phyloP scores from a whole-genome alignment of 2,329 filamentous ascomycete species.

The Trichoderma polysporum region DNA sequence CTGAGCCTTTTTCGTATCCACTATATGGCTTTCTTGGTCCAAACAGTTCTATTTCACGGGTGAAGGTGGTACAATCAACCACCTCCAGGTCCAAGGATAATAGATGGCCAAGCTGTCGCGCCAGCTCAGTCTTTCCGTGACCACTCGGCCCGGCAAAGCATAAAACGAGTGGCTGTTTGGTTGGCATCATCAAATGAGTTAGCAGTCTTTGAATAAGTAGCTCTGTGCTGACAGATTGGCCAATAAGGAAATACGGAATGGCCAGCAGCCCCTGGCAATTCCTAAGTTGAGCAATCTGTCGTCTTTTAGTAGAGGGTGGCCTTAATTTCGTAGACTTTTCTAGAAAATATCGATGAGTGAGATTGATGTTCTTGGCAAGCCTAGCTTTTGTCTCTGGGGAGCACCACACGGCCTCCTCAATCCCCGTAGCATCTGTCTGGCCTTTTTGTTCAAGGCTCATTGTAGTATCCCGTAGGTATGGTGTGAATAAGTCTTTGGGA shows the following conservation, averaged over 20 bases:
- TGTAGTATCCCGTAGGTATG: not conserved
- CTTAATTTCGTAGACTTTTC: slow-evolving; percentile 28
- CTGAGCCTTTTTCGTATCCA: slow-evolving; percentile 38
- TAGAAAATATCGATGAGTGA: slow-evolving; percentile 36
- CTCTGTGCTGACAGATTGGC: slow-evolving; percentile 33
- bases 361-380: slow-evolving; percentile 30
- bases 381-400: slow-evolving; percentile 23
- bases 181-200: slow-evolving; percentile 8
- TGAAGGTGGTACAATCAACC: slow-evolving; percentile 43
- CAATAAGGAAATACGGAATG: slow-evolving; percentile 37
- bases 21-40: slow-evolving; percentile 39
- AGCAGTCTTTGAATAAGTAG: slow-evolving; percentile 26
- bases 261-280: slow-evolving; percentile 32
- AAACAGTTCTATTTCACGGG: slow-evolving; percentile 42
- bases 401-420: slow-evolving; percentile 26
- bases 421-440: not conserved
- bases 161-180: slow-evolving; percentile 2
- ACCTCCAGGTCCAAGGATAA: slow-evolving; percentile 37
- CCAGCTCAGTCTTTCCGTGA: slow-evolving; percentile 51
- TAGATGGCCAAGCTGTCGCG: slow-evolving; percentile 41
- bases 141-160: slow-evolving; percentile 47
- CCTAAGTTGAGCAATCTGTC: slow-evolving; percentile 29
- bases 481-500: not conserved
- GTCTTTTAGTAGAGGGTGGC: slow-evolving; percentile 27
- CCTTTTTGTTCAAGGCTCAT: not conserved